phyloP scores from a whole-genome alignment of 2,329 filamentous ascomycete genomes.

The Neonectria sp. region DNA sequence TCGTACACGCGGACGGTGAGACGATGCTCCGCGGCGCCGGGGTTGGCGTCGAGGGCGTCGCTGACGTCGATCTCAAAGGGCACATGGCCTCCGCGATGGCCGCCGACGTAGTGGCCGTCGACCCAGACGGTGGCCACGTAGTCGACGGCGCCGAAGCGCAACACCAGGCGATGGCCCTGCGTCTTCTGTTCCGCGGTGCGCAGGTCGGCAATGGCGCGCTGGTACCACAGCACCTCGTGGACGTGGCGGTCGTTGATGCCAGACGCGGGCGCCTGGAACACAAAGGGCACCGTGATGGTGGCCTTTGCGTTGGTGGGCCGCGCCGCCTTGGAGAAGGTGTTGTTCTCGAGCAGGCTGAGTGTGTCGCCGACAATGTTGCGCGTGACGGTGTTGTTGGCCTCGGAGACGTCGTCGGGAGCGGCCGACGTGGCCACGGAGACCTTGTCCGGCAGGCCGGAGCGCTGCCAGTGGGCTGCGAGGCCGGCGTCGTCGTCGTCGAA shows the following conservation, averaged over 20 bases:
- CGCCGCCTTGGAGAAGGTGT: conserved; percentile 53
- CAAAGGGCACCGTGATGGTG: conserved; percentile 74
- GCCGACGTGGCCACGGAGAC: conserved; percentile 49
- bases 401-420: conserved; percentile 53
- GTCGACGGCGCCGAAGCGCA: conserved; percentile 74
- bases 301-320: conserved; percentile 59
- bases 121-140: conserved; percentile 73
- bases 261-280: conserved; percentile 75
- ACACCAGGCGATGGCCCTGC: conserved; percentile 60
- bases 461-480: conserved; percentile 67
- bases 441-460: conserved; percentile 62
- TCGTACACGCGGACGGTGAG: conserved; percentile 74
- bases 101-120: conserved; percentile 65
- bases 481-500: conserved; percentile 77
- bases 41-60: conserved; percentile 56
- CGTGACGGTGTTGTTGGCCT: conserved; percentile 51
- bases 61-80: conserved; percentile 72
- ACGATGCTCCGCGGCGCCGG: conserved; percentile 50
- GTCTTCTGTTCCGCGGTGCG: conserved; percentile 60
- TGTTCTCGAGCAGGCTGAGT: conserved; percentile 62
- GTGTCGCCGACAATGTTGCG: conserved; percentile 66
- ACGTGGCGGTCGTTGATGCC: conserved; percentile 73
- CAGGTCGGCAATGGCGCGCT: conserved; percentile 66
- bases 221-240: conserved; percentile 79
- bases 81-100: conserved; percentile 72